Base-by-base conservation (phyloP, 371 early-diverging fungal species). In the Dichotomocladium elegans region DNA sequence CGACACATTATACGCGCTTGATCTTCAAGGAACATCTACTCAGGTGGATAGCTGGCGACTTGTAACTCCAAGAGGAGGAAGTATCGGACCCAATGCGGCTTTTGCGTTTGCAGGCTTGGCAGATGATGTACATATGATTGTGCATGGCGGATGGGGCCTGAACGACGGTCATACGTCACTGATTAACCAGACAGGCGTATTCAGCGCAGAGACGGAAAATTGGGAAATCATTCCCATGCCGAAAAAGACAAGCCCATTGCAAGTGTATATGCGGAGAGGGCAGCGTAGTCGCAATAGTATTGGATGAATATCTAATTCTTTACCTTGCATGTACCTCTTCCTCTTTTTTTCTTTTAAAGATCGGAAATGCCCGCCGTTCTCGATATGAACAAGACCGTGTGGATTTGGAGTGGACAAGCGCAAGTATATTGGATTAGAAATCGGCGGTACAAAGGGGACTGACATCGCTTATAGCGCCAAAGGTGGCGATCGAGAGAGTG, bases 331-430 rank as follows among this genome's bases (percentile, higher is more conserved):
- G 22, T 17, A 6, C 21, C 37, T 1, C 14, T 15, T 21, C 6
- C 6, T 15, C 21, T 3, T 28, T 5, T 28, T 2, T 15, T 46
- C 27, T 37, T 24, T 9, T 33, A 46, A 37, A 61, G 61, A 30
- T 25, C 41, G 17, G 21, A 47, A 26, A 17, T 47, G 41, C 45
- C 55, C 19, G 52, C 54, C 33, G 61, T 51, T 15, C 34, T 51
- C 17, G 51, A 55, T 14, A 14, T 17, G 2, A 51, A 61, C 22
- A 19, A 46, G 12, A 41, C 41, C 0, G 24, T 51, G 15, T 53
- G 53, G 59, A 41, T 53, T 12, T 59, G 59, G 59, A 54, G 59
- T 28, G 59, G 59, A 12, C 25, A 47, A 47, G 37, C 24, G 59
- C 53, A 55, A 40, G 43, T 41, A 37, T 52, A 12, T 5, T n/a